phyloP scores from a whole-genome alignment of 768 basidiomycete species.

The Stropharia rugosoannulata region DNA sequence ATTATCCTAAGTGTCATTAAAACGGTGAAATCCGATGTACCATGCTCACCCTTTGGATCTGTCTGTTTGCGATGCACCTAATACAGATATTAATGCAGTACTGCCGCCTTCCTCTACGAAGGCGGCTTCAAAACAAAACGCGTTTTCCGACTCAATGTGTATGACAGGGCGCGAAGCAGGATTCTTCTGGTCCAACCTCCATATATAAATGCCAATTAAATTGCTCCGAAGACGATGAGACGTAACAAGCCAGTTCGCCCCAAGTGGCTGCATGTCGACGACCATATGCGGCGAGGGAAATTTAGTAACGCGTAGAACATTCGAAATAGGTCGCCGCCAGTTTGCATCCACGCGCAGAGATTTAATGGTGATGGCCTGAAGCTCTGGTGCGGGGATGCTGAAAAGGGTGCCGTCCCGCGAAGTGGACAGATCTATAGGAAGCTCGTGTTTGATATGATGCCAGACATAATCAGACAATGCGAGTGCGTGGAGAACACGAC shows the following conservation, averaged over 20 bases:
- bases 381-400: conserved; percentile 35
- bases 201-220: conserved; percentile 40
- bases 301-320: conserved; percentile 33
- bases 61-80: conserved; percentile 12
- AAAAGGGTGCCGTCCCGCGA: conserved; percentile 23
- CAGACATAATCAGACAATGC: conserved; percentile 53
- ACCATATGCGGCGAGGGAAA: conserved; percentile 39
- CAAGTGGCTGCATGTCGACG: conserved; percentile 46
- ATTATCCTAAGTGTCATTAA: not conserved
- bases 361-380: conserved; percentile 40
- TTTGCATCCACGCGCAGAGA: conserved; percentile 50
- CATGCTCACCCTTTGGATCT: conserved; percentile 14
- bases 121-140: conserved; percentile 33
- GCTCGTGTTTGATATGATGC: conserved; percentile 46
- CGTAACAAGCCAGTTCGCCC: conserved; percentile 48
- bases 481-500: conserved; percentile 58
- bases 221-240: conserved; percentile 27
- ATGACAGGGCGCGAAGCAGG: conserved; percentile 22
- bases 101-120: conserved; percentile 21
- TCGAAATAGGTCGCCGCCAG: conserved; percentile 40
- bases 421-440: conserved; percentile 45
- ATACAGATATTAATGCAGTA: conserved; percentile 20
- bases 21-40: not conserved
- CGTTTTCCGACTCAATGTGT: conserved; percentile 23
- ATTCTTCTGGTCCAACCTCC: conserved; percentile 28